A percentile compares a stretch with the other conserved stretches of the same genome.
phyloP scores from a whole-genome alignment of 805 yeast genomes.

The Nakazawaea populi region DNA sequence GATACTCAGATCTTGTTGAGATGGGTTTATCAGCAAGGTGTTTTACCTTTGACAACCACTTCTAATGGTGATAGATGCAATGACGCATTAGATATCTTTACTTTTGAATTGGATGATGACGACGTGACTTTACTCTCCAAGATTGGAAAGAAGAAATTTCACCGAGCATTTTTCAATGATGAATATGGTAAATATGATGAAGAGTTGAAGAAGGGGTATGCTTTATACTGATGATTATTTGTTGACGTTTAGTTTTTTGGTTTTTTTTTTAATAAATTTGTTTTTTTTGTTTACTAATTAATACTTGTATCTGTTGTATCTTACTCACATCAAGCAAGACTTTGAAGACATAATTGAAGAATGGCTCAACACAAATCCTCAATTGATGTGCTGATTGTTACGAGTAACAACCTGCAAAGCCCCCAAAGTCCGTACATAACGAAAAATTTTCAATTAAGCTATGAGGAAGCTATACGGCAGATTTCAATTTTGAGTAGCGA shows the following conservation, averaged over 20 bases:
- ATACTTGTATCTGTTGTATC: too few species aligned
- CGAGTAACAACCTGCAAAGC: background rate
- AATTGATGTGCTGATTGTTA: too few species aligned
- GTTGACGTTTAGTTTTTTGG: background rate
- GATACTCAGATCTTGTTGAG: slow-evolving; percentile 37
- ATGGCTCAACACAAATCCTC: too few species aligned
- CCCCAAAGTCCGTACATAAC: background rate
- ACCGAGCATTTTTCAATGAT: slow-evolving; percentile 19
- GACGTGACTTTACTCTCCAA: slow-evolving; percentile 23
- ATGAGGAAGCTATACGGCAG: slow-evolving; percentile 22
- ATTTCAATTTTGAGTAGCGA: slow-evolving; percentile 32
- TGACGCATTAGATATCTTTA: slow-evolving; percentile 28
- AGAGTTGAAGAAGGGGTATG: slow-evolving; percentile 3
- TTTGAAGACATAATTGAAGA: too few species aligned
- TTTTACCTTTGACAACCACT: slow-evolving; percentile 42
- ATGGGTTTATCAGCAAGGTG: slow-evolving; percentile 35
- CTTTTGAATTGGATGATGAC: slow-evolving; percentile 24
- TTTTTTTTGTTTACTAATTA: too few species aligned
- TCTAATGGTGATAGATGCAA: slow-evolving; percentile 33
- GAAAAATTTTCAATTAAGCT: background rate
- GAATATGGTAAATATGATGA: slow-evolving; percentile 16
- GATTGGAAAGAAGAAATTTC: slow-evolving; percentile 20
- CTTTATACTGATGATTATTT: background rate
- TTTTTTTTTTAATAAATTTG: too few species aligned
- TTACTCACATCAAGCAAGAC: too few species aligned